phyloP scores from a whole-genome alignment of 1,139 yeast species.

The Hyphopichia khmerensis region DNA sequence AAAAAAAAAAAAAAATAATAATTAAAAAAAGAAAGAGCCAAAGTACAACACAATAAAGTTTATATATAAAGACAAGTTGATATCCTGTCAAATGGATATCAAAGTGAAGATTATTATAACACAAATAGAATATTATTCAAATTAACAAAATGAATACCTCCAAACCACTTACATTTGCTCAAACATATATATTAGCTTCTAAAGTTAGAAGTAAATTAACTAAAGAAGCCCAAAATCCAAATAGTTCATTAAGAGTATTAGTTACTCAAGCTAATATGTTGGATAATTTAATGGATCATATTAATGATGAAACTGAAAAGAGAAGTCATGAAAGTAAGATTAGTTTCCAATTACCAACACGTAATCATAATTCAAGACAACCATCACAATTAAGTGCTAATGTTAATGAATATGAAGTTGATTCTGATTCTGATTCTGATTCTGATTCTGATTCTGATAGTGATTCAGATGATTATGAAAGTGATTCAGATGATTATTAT shows the following conservation, averaged over 20 bases:
- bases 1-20: no score
- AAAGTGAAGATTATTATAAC: no score
- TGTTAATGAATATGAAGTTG: constrained; percentile 38
- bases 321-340: constrained; percentile 18
- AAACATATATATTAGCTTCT: constrained; percentile 65
- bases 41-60: no score
- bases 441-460: constrained; percentile 22
- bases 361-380: not conserved
- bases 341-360: constrained; percentile 11
- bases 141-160: constrained; percentile 8
- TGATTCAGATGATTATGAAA: constrained; percentile 18
- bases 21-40: no score
- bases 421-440: constrained; percentile 26
- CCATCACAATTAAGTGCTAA: constrained; percentile 15
- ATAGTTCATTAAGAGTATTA: constrained; percentile 58
- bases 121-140: no score
- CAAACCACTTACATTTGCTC: constrained; percentile 40
- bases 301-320: constrained; percentile 32
- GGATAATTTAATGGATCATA: constrained; percentile 63
- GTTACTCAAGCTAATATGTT: constrained; percentile 78
- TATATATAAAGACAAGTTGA: no score
- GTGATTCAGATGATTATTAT: constrained; percentile 13
- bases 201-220: constrained; percentile 69
- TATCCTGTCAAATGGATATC: no score
- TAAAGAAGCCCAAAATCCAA: constrained; percentile 61